phyloP scores from a whole-genome alignment of 495 filamentous ascomycete genomes.

The Delitschia confertaspora region DNA sequence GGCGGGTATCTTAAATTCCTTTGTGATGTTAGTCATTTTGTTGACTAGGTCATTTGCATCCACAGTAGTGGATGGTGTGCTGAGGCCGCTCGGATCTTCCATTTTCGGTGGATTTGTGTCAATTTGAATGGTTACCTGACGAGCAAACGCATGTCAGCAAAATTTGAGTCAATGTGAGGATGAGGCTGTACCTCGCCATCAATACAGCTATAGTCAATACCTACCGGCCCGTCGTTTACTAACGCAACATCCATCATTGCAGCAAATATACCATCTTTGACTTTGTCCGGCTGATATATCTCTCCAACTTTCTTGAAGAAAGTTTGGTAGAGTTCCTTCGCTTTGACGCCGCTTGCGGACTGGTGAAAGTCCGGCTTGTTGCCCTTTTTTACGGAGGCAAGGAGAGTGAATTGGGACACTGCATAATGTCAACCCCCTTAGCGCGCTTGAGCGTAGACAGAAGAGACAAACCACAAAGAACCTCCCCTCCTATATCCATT shows the following conservation, averaged over 20 bases:
- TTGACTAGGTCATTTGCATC: constrained; percentile 26
- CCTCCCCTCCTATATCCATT: constrained; percentile 75
- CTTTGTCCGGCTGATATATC: constrained; percentile 61
- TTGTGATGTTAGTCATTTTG: constrained; percentile 28
- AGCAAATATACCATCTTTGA: constrained; percentile 92
- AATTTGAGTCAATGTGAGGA: neutral
- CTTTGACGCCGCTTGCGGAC: constrained; percentile 66
- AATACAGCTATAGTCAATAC: constrained; percentile 57
- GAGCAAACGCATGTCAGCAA: constrained; percentile 12
- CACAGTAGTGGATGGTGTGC: constrained; percentile 10
- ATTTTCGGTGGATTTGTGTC: constrained; percentile 52
- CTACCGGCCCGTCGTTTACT: constrained; percentile 90
- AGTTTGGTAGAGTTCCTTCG: constrained; percentile 69
- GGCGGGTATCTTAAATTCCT: constrained; percentile 27
- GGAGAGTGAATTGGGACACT: constrained; percentile 98
- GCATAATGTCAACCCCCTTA: constrained; percentile 2
- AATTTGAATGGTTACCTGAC: constrained; percentile 57
- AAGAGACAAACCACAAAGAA: constrained; percentile 69
- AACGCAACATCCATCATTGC: constrained; percentile 98
- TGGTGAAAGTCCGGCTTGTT: constrained; percentile 93
- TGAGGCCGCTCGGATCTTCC: constrained; percentile 30
- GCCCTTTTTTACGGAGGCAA: constrained; percentile 86
- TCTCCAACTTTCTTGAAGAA: constrained; percentile 72
- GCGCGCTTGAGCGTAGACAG: neutral
- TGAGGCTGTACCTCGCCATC: constrained; percentile 51